Evolutionary conservation across 495 filamentous ascomycete genomes (phyloP).

Genomic region (Penicillium robsamsonii): DNA sequence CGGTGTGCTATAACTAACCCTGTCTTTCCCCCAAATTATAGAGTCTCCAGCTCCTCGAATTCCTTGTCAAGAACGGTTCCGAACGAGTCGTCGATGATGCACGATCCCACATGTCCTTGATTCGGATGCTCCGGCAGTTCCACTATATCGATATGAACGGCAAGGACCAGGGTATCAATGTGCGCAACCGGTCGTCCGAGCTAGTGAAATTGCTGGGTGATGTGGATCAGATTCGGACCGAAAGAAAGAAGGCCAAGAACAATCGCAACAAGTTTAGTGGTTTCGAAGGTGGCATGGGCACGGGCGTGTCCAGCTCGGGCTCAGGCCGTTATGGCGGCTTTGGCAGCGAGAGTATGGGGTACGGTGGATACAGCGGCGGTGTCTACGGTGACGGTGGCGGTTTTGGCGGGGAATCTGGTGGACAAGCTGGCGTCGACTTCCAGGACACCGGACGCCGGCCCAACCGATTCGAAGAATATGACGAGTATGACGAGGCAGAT

Average conservation of each 20-base stretch:
- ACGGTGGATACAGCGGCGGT: slow-evolving; percentile 79
- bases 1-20: neutral
- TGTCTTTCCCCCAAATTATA: slow-evolving; percentile 22
- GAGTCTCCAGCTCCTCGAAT: slow-evolving; percentile 93
- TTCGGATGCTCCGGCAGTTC: slow-evolving; percentile 99
- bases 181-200: slow-evolving; percentile 94
- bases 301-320: slow-evolving; percentile 54
- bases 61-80: slow-evolving; percentile 96
- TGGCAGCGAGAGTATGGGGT: slow-evolving; percentile 70
- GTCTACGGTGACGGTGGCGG: slow-evolving; percentile 74
- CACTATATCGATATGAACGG: slow-evolving; percentile 96
- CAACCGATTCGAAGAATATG: slow-evolving; percentile 93
- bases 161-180: slow-evolving; percentile 97
- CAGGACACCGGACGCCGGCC: slow-evolving; percentile 58
- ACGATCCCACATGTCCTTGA: slow-evolving; percentile 84
- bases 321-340: slow-evolving; percentile 81
- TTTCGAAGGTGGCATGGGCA: slow-evolving; percentile 74
- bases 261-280: slow-evolving; percentile 94
- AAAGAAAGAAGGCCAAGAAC: slow-evolving; percentile 88
- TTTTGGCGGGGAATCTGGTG: slow-evolving; percentile 24
- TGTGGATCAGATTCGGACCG: slow-evolving; percentile 86
- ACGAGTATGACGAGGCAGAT: slow-evolving; percentile 86
- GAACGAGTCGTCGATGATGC: slow-evolving; percentile 98
- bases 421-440: slow-evolving; percentile 51
- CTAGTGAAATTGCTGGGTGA: slow-evolving; percentile 89